Percentiles rank a stretch among this genome's conserved stretches.
These are phyloP conservation scores for Plasmodium falciparum DNA, from an alignment of 169 alveolate genomes.

Conservation along the genomic window DNA sequence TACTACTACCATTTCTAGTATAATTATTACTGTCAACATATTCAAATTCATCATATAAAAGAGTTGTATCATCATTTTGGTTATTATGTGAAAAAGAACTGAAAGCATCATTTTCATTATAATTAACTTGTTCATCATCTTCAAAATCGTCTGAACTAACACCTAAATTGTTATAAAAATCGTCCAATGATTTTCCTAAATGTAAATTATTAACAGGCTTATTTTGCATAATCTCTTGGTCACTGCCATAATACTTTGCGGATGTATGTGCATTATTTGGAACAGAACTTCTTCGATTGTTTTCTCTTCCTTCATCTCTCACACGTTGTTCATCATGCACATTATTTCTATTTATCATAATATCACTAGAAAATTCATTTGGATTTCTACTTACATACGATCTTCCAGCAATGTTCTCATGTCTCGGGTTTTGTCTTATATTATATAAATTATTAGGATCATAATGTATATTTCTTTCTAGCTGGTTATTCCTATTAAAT, in stretches of 20 bases:
- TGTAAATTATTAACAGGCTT: neutral
- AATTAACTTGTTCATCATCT: neutral
- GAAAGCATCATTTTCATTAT: neutral
- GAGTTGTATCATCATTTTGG: too few relatives aligned
- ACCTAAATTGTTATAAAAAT: constrained; percentile 42
- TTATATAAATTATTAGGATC: neutral
- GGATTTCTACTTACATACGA: too few relatives aligned
- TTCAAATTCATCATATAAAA: too few relatives aligned
- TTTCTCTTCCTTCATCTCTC: neutral
- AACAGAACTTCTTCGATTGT: neutral
- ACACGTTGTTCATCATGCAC: too few relatives aligned
- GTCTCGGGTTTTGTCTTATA: constrained; percentile 9
- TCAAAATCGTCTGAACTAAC: constrained; percentile 27
- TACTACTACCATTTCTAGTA: too few relatives aligned
- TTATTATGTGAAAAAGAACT: neutral
- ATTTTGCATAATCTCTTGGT: neutral
- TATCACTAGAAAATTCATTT: too few relatives aligned
- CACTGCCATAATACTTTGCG: neutral
- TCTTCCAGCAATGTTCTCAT: neutral
- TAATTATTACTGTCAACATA: too few relatives aligned
- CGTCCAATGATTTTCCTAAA: constrained; percentile 44
- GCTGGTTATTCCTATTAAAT: neutral
- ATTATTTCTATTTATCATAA: too few relatives aligned
- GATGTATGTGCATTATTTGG: neutral
- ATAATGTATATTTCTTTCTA: neutral